phyloP scores from a whole-genome alignment of 1,284 basidiomycete species.

The Ustilago bromivora region DNA sequence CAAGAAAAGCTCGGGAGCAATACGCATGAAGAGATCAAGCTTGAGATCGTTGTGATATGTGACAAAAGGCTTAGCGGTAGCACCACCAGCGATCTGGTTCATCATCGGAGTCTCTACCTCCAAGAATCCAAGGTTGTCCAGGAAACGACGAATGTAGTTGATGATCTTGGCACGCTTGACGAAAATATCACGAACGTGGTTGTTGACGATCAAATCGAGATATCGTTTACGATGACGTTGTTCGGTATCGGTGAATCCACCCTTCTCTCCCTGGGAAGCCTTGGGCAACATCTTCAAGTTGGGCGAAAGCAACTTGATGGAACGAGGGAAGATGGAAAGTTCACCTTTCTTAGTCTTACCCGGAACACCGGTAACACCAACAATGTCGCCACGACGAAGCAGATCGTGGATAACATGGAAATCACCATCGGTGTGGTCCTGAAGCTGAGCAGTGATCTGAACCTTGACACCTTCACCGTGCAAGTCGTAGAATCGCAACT shows the following conservation, averaged over 20 bases:
- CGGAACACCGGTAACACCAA: conserved; percentile 89
- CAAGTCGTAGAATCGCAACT: conserved; percentile 94
- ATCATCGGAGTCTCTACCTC: conserved; percentile 99
- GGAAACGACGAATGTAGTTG: conserved; percentile 81
- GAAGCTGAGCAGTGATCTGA: conserved; percentile 92
- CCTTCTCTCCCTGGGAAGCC: conserved; percentile 73
- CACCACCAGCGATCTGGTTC: conserved; percentile 94
- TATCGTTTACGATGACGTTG: conserved; percentile 98
- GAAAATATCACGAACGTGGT: conserved; percentile 89
- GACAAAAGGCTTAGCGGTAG: conserved; percentile 97
- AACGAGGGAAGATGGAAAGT: conserved; percentile 85
- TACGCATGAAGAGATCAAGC: conserved; percentile 96
- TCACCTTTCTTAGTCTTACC: conserved; percentile 96
- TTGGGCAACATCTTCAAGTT: conserved; percentile 90
- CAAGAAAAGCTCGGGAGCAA: conserved; percentile 97
- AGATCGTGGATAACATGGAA: conserved; percentile 84
- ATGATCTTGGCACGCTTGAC: conserved; percentile 77
- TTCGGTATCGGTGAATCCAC: conserved; percentile 82
- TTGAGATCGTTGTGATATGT: conserved; percentile 99
- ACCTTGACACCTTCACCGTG: conserved; percentile 92
- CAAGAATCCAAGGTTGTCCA: conserved; percentile 93
- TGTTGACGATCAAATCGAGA: conserved; percentile 96
- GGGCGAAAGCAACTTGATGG: conserved; percentile 90
- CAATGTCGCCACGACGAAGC: conserved; percentile 94
- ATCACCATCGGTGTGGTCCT: conserved; percentile 74